phyloP scores from a whole-genome alignment of 2,329 filamentous ascomycete genomes.

The Oidium heveae region DNA sequence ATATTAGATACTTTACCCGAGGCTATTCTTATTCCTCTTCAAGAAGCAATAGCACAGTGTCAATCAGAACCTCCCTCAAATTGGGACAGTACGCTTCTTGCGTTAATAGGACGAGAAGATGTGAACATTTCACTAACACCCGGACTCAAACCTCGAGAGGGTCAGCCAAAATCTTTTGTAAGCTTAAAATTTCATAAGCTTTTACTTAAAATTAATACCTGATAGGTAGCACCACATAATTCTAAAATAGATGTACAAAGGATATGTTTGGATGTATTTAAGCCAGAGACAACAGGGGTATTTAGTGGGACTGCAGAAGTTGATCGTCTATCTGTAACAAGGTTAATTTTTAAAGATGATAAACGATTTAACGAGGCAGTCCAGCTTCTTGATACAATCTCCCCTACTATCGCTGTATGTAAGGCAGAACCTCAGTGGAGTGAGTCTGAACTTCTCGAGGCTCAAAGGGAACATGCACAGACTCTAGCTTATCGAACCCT shows the following conservation, averaged over 20 bases:
- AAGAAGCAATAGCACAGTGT: conserved; percentile 63
- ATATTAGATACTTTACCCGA: conserved; percentile 69
- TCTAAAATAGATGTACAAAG: conserved; percentile 50
- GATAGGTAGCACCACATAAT: conserved; percentile 33
- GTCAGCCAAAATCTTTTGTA: conserved; percentile 10
- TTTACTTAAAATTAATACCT: neutral
- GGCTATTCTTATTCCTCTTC: conserved; percentile 52
- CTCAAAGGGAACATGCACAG: conserved; percentile 74
- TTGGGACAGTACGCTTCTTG: conserved; percentile 48
- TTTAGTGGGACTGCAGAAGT: conserved; percentile 62
- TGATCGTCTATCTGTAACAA: conserved; percentile 60
- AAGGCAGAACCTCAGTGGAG: conserved; percentile 51
- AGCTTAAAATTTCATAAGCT: neutral
- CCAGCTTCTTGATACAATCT: conserved; percentile 62
- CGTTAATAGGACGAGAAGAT: conserved; percentile 60
- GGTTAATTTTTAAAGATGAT: conserved; percentile 75
- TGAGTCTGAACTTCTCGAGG: conserved; percentile 71
- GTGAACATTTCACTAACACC: conserved; percentile 39
- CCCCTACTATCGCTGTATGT: conserved; percentile 54
- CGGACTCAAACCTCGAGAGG: conserved; percentile 14
- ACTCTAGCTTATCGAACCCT: conserved; percentile 69
- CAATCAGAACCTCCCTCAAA: conserved; percentile 56
- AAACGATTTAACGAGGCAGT: conserved; percentile 70
- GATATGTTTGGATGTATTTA: conserved; percentile 39
- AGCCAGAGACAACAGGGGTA: conserved; percentile 31